phyloP scores from a whole-genome alignment of 208 protist genomes.

The Polymyxa betae region DNA sequence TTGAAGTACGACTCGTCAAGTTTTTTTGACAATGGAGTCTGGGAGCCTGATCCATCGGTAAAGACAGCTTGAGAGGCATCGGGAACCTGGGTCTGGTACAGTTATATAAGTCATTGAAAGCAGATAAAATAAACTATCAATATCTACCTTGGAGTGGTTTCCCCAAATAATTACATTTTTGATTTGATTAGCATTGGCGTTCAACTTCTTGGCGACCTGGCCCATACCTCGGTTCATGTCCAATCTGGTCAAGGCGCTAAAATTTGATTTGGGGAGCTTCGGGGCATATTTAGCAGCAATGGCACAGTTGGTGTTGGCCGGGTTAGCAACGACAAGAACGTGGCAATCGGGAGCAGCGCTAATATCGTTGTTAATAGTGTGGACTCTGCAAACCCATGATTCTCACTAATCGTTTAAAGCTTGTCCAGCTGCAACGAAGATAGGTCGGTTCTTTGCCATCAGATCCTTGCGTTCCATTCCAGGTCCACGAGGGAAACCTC shows the following conservation, averaged over 20 bases:
- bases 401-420: conserved; percentile 77
- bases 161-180: background rate
- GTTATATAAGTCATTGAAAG: background rate
- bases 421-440: conserved; percentile 89
- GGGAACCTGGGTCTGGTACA: background rate
- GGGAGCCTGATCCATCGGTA: background rate
- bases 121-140: background rate
- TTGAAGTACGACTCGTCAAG: background rate
- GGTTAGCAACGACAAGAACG: conserved; percentile 80
- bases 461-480: conserved; percentile 95
- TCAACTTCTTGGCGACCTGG: background rate
- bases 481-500: conserved; percentile 79
- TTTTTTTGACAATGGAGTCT: background rate
- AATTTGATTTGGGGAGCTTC: conserved; percentile 78
- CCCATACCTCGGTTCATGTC: conserved; percentile 31
- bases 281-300: conserved; percentile 79
- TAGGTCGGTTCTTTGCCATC: conserved; percentile 86
- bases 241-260: conserved; percentile 87
- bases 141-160: conserved; percentile 24
- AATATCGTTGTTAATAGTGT: background rate
- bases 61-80: background rate
- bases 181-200: background rate
- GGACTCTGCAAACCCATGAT: background rate
- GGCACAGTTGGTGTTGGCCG: conserved; percentile 95
- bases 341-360: conserved; percentile 79